Base-by-base conservation (phyloP, 2,329 filamentous ascomycete genomes). In the Ophiostoma perfectum region DNA sequence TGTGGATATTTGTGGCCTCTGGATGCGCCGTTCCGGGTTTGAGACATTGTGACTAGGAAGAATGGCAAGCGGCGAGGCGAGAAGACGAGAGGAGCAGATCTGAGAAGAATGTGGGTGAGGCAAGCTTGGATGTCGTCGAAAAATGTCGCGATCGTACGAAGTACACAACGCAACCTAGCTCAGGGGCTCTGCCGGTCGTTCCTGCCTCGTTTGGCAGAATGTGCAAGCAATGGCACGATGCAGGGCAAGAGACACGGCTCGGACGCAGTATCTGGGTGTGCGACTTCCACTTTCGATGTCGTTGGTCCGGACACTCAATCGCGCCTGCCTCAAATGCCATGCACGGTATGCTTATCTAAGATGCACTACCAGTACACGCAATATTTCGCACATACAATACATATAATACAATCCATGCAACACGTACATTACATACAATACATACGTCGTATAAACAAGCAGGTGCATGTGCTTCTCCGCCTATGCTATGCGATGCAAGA, bases 1-100 rank as follows among this genome's bases (percentile, higher is more conserved):
- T 65, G 68, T 69, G 68, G 68, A 38, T 55, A 49, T 58, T 64
- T 64, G 62, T 67, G 64, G 58, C n/a, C 38, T 63, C 41, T 60
- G 49, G 49, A 36, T 60, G 62, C 67, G 67, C 63, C 63, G 64
- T 69, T 69, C 67, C 67, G 64, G 64, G 9, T 44, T 27, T 63
- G 44, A 62, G 52, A 62, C 65, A 60, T 55, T 58, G 64, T 4
- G 52, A 27, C 1, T 14, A n/a, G 14, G 14, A 42, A 38, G 36
- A 41, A 52, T 27, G 5, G 3, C 12, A 16, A 18, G 36, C 18
- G 66, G 12, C 45, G 27, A 60, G 27, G 27, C n/a, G 27, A 49
- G 49, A 52, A n/a, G 12, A 49, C 4, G 5, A 27, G 3, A 12
- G 9, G 5, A 27, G 11, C 49, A 55, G 49, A 27, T 11, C 18